Evolutionary conservation across 768 basidiomycete species (phyloP).

Genomic region (Calocybe gangraenosa): DNA sequence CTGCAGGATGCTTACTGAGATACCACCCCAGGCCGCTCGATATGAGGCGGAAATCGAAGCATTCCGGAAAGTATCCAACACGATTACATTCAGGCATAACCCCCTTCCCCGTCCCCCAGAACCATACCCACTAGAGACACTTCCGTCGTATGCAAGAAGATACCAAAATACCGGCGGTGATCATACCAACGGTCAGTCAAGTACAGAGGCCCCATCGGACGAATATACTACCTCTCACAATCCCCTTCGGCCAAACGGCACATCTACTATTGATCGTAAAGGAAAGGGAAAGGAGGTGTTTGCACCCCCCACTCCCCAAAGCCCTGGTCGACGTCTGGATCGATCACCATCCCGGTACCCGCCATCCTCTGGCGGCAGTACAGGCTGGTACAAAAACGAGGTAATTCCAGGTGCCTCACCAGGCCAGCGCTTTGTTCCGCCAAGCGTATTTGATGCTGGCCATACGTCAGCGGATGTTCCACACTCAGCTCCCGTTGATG

Average conservation of each 20-base stretch:
- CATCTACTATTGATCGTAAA: neutral
- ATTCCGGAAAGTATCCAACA: constrained; percentile 26
- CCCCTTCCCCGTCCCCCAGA: constrained; percentile 57
- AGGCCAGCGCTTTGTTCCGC: constrained; percentile 25
- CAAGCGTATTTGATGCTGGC: constrained; percentile 4
- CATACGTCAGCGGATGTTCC: neutral
- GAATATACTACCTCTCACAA: neutral
- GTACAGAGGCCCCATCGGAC: neutral
- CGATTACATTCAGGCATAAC: constrained; percentile 32
- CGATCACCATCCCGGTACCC: neutral
- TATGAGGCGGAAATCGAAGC: constrained; percentile 31
- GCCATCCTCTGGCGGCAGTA: constrained; percentile 2
- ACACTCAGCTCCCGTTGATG: neutral
- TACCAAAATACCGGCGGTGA: constrained; percentile 4
- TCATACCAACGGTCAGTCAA: neutral
- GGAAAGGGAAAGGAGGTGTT: constrained; percentile 1
- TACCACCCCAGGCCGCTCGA: constrained; percentile 16
- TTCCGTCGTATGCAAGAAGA: constrained; percentile 35
- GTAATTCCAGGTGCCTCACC: constrained; percentile 29
- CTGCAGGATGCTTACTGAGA: too few species aligned
- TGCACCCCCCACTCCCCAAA: constrained; percentile 1
- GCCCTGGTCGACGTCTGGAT: neutral
- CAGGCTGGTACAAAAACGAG: constrained; percentile 19
- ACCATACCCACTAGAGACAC: constrained; percentile 41
- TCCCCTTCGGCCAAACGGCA: neutral